phyloP scores from a whole-genome alignment of 768 basidiomycete species.

The Boletales sp. region DNA sequence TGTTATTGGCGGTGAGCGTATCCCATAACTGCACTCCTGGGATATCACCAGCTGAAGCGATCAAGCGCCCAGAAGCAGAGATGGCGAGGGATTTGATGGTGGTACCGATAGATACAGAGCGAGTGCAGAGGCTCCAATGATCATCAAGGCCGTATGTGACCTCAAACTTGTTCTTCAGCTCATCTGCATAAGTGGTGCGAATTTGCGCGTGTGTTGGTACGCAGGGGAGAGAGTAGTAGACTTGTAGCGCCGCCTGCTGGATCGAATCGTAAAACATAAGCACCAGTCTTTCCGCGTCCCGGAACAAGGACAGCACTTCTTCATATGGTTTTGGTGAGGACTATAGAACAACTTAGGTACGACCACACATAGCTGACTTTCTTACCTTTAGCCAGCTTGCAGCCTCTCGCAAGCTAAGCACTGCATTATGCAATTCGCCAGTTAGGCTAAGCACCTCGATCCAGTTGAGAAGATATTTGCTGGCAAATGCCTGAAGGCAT shows the following conservation, averaged over 20 bases:
- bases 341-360: slow-evolving; percentile 5
- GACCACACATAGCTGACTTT: background rate
- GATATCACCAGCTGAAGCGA: slow-evolving; percentile 13
- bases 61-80: slow-evolving; percentile 15
- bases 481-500: slow-evolving; percentile 9
- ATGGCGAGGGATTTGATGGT: slow-evolving; percentile 12
- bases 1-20: slow-evolving; percentile 9
- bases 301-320: slow-evolving; percentile 9
- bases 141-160: slow-evolving; percentile 8
- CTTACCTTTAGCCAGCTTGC: slow-evolving; percentile 14
- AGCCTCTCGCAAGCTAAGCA: slow-evolving; percentile 9
- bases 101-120: slow-evolving; percentile 7
- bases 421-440: slow-evolving; percentile 14
- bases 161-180: slow-evolving; percentile 10
- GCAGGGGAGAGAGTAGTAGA: slow-evolving; percentile 14
- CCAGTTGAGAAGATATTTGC: slow-evolving; percentile 11
- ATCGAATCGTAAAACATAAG: slow-evolving; percentile 20
- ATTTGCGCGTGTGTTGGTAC: slow-evolving; percentile 5
- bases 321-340: slow-evolving; percentile 2
- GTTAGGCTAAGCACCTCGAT: slow-evolving; percentile 18
- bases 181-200: slow-evolving; percentile 8
- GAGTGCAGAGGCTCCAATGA: slow-evolving; percentile 13
- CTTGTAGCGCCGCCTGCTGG: slow-evolving; percentile 14
- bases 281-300: slow-evolving; percentile 15
- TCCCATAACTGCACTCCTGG: slow-evolving; percentile 38